Percentiles rank a stretch among this genome's conserved stretches.
phyloP scores from a whole-genome alignment of 78 protist genomes.

The Guillardia theta region DNA sequence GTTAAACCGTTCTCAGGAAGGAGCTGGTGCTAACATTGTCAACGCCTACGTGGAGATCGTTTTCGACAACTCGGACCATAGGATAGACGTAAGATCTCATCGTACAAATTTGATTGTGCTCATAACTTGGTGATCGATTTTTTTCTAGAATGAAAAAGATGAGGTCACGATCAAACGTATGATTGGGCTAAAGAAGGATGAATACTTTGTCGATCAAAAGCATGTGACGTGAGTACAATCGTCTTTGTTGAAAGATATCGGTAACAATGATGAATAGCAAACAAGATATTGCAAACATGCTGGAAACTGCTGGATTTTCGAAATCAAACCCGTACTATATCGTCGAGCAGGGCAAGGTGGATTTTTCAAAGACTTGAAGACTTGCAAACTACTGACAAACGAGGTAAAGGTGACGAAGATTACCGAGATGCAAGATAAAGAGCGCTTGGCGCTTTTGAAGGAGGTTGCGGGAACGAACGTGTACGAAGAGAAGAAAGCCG shows the following conservation, averaged over 20 bases:
- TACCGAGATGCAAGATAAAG: conserved; percentile 75
- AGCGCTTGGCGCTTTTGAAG: conserved; percentile 88
- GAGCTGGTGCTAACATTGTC: conserved; percentile 67
- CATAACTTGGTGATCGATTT: no score
- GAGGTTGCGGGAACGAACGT: conserved; percentile 97
- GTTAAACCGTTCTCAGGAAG: conserved; percentile 8
- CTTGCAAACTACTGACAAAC: no score
- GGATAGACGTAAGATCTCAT: conserved; percentile 75
- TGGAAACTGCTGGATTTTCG: conserved; percentile 97
- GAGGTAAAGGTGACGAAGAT: background rate
- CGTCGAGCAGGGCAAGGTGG: conserved; percentile 97
- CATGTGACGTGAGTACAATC: conserved; percentile 40
- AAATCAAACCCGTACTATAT: conserved; percentile 96
- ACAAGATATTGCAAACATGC: conserved; percentile 79
- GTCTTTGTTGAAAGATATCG: background rate
- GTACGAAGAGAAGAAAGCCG: conserved; percentile 87
- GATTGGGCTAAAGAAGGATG: conserved; percentile 89
- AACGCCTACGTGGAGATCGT: conserved; percentile 90
- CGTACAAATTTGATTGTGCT: background rate
- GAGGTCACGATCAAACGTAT: conserved; percentile 82
- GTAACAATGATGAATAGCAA: conserved; percentile 30
- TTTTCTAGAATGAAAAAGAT: conserved; percentile 65
- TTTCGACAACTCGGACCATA: conserved; percentile 92
- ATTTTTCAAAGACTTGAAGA: no score
- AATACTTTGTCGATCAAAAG: conserved; percentile 80